phyloP scores from a whole-genome alignment of 768 basidiomycete genomes.

The Clathrus columnatus region DNA sequence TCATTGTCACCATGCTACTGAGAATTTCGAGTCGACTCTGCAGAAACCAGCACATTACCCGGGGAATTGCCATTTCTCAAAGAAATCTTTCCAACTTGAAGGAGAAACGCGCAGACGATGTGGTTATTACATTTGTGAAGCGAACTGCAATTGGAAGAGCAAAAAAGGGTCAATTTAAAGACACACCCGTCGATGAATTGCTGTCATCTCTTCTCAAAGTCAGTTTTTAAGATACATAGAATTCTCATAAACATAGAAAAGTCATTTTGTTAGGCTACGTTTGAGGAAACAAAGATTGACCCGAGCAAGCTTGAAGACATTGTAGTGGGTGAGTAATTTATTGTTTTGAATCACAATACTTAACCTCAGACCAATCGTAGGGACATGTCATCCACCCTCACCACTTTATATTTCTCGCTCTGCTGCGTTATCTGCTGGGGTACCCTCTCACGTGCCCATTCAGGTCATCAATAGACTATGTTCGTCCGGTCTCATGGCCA shows the following conservation, averaged over 20 bases:
- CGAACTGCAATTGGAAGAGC: constrained; percentile 83
- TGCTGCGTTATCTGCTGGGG: constrained; percentile 81
- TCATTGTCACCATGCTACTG: background rate
- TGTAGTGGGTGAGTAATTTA: constrained; percentile 54
- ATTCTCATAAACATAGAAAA: too few species aligned
- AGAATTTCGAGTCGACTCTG: background rate
- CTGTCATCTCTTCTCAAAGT: constrained; percentile 77
- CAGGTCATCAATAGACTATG: constrained; percentile 90
- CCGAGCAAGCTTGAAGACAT: constrained; percentile 73
- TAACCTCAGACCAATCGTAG: constrained; percentile 28
- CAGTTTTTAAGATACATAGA: too few species aligned
- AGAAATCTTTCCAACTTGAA: constrained; percentile 45
- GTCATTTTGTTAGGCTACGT: constrained; percentile 42
- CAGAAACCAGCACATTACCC: background rate
- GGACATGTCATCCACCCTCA: constrained; percentile 76
- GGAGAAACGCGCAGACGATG: constrained; percentile 70
- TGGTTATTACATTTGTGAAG: constrained; percentile 84
- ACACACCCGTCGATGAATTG: constrained; percentile 80
- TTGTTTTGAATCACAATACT: background rate
- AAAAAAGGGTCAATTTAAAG: constrained; percentile 90
- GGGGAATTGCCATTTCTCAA: constrained; percentile 1
- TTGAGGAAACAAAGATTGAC: constrained; percentile 58
- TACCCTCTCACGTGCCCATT: constrained; percentile 80
- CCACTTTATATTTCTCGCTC: constrained; percentile 78
- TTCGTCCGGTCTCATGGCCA: constrained; percentile 91